A percentile compares a stretch with the other conserved stretches of the same genome.
Evolutionary conservation across 257 asterid genomes (phyloP).

Genomic region (Cordia subcordata): DNA sequence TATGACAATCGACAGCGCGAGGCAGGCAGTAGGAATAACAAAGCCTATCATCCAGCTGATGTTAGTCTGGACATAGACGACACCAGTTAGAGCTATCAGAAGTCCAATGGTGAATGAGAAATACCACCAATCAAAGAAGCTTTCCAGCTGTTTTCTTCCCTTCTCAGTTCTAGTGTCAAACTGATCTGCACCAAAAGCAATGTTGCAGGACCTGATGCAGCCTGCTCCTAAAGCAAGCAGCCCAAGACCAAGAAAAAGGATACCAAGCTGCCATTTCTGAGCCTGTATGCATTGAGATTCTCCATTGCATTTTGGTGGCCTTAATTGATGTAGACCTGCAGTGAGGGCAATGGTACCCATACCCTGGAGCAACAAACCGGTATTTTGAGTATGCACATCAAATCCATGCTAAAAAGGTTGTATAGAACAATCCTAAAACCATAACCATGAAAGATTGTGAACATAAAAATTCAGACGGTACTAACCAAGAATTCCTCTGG

Average conservation of each 20-base stretch:
- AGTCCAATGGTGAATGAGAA: constrained; percentile 74
- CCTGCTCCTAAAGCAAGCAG: constrained; percentile 75
- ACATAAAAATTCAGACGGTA: no score
- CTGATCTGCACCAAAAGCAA: constrained; percentile 93
- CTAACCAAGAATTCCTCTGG: no score
- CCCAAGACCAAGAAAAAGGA: constrained; percentile 48
- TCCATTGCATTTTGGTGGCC: constrained; percentile 50
- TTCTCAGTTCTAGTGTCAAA: constrained; percentile 59
- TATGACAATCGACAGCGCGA: constrained; percentile 41
- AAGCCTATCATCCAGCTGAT: constrained; percentile 72
- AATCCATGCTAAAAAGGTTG: no score
- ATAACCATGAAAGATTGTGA: no score
- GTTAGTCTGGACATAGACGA: constrained; percentile 69
- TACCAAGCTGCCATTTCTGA: constrained; percentile 50
- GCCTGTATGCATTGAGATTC: constrained; percentile 35
- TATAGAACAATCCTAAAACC: no score
- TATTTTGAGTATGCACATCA: not conserved
- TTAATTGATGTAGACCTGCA: constrained; percentile 43
- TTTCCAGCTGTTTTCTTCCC: constrained; percentile 60
- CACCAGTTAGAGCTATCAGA: constrained; percentile 57
- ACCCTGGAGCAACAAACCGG: constrained; percentile 33
- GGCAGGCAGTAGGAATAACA: constrained; percentile 68
- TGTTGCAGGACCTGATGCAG: constrained; percentile 77
- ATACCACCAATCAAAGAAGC: constrained; percentile 94
- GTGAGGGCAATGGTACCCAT: constrained; percentile 55